Evolutionary conservation across 352 stramenopile genomes (phyloP).

Genomic region (Thraustotheca clavata): DNA sequence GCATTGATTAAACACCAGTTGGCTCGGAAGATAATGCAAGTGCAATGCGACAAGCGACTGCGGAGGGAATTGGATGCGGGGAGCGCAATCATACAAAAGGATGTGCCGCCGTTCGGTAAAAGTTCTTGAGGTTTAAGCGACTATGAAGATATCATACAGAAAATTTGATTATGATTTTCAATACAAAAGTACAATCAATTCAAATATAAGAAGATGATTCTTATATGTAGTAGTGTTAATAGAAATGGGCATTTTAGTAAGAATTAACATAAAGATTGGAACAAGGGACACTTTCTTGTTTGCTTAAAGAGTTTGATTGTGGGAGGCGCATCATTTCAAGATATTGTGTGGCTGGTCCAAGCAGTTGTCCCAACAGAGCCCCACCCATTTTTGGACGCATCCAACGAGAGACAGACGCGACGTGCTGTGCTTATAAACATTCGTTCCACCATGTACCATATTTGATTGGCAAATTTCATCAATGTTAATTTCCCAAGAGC

Average conservation of each 20-base stretch:
- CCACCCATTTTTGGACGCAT: neutral
- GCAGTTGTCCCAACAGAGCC: slow-evolving; percentile 5
- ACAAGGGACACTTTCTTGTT: neutral
- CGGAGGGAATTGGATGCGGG: neutral
- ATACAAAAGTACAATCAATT: no score
- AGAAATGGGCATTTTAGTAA: no score
- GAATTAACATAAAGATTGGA: no score
- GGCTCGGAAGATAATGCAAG: neutral
- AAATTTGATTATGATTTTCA: no score
- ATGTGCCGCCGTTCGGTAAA: neutral
- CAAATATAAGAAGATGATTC: no score
- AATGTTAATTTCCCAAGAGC: neutral
- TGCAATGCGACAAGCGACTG: slow-evolving; percentile 1
- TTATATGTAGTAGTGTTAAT: no score
- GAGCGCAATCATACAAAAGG: neutral
- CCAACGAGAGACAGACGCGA: neutral
- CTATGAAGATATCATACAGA: no score
- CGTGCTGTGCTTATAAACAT: neutral
- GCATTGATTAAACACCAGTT: slow-evolving; percentile 5
- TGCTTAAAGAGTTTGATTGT: neutral
- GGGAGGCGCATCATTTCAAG: neutral
- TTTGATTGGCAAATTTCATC: slow-evolving; percentile 12
- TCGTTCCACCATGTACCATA: neutral
- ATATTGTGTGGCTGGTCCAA: neutral
- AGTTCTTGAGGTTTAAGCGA: slow-evolving; percentile 14